Evolutionary conservation across 352 stramenopile genomes (phyloP), one percentile per base, ranked within the genome.

Genomic region (Ophiocytium majus): DNA sequence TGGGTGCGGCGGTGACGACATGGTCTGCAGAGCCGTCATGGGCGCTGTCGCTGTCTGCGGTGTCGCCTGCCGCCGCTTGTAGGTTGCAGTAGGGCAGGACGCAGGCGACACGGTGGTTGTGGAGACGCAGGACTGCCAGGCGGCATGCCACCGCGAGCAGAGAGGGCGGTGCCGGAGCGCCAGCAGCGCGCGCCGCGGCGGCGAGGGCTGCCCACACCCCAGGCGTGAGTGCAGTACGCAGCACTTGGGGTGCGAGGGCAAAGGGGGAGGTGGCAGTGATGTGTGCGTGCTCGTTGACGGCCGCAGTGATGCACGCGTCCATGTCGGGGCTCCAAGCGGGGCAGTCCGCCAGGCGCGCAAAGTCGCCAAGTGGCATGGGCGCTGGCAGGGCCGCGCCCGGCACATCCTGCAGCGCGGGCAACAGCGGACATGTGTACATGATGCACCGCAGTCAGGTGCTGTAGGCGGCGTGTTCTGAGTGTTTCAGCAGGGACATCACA

Each of bases 41-140:
- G 14, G 43, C n/a, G n/a, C n/a, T n/a, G n/a, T n/a, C n/a, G n/a
- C n/a, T n/a, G n/a, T n/a, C n/a, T n/a, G n/a, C n/a, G n/a, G n/a
- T n/a, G n/a, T n/a, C n/a, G n/a, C n/a, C n/a, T n/a, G n/a, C n/a
- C n/a, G n/a, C 43, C 14, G 43, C 43, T 14, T 57, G 43, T 5
- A 57, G 63, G 76, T 87, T 78, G 23, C 50, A 78, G 37, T 84
- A 83, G 35, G 83, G 83, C 49, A 87, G 63, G 32, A 87, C 78
- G 5, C 78, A 33, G 28, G 83, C 33, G 10, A 87, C 28, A 33
- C 83, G 50, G 83, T 87, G 83, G 37, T 87, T 87, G 33, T 79
- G 66, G 43, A 64, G 76, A 57, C 83, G 83, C n/a, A 87, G 83
- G 34, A 87, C 50, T 32, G 76, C 83, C 10, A 79, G 57, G 14